Evolutionary conservation across 768 basidiomycete genomes (phyloP).

Genomic region (Panellus pusillus): DNA sequence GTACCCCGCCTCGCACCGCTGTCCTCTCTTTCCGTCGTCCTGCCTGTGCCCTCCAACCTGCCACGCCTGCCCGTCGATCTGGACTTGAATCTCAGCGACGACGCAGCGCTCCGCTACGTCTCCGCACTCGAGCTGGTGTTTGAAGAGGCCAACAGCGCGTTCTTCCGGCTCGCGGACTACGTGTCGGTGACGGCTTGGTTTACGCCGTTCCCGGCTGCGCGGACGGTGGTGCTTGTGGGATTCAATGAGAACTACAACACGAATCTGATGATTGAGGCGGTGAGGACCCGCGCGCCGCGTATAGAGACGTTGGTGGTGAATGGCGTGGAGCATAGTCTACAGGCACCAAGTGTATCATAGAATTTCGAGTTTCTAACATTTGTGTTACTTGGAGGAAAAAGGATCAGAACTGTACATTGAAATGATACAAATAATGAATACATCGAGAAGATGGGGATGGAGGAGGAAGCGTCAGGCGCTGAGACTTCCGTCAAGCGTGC

Average conservation of each 20-base stretch:
- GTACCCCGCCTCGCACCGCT: conserved; percentile 4
- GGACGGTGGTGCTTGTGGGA: conserved; percentile 8
- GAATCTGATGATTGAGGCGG: background rate
- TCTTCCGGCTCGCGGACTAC: too few relatives aligned
- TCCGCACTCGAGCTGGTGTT: too few relatives aligned
- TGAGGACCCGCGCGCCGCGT: background rate
- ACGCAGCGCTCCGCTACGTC: too few relatives aligned
- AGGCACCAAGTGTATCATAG: too few relatives aligned
- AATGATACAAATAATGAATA: too few relatives aligned
- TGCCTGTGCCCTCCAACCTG: conserved; percentile 7
- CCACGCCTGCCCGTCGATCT: background rate
- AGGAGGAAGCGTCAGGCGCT: conserved; percentile 17
- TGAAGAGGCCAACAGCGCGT: too few relatives aligned
- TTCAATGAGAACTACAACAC: background rate
- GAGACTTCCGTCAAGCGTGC: conserved; percentile 47
- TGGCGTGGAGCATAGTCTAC: conserved; percentile 1
- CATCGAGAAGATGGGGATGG: conserved; percentile 18
- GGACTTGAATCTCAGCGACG: too few relatives aligned
- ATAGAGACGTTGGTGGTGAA: conserved; percentile 6
- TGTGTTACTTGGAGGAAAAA: too few relatives aligned
- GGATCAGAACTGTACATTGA: too few relatives aligned
- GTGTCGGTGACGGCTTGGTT: conserved; percentile 12
- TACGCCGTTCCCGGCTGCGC: conserved; percentile 11
- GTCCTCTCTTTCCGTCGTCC: conserved; percentile 8
- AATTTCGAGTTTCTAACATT: too few relatives aligned